phyloP scores from a whole-genome alignment of 768 basidiomycete species.

The Trametes villosa region DNA sequence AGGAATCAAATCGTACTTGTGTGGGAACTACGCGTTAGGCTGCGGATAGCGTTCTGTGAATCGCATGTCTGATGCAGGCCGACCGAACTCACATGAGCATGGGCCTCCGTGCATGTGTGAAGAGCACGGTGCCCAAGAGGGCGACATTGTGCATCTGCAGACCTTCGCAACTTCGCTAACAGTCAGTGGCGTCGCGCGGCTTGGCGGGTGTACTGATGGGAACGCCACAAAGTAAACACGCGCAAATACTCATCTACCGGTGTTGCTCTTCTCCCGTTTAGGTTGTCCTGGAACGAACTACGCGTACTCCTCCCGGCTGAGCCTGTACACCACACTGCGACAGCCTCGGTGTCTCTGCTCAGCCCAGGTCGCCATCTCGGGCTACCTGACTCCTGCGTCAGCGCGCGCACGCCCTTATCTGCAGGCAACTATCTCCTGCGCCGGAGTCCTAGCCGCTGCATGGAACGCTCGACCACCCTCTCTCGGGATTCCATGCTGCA shows the following conservation, averaged over 20 bases:
- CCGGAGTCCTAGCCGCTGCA: not conserved
- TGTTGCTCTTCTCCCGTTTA: constrained; percentile 1
- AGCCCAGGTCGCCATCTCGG: not conserved
- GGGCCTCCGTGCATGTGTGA: not conserved
- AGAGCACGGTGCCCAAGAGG: not conserved
- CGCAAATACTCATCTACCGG: constrained; percentile 11
- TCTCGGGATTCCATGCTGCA: not conserved
- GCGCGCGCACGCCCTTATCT: not conserved
- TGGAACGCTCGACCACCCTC: not conserved
- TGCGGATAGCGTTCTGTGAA: not conserved
- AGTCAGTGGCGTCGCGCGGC: constrained; percentile 19
- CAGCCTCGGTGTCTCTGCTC: not conserved
- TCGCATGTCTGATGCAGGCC: not conserved
- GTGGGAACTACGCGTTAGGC: not conserved
- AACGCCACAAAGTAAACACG: constrained; percentile 16
- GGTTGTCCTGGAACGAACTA: constrained; percentile 14
- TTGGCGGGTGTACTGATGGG: not conserved
- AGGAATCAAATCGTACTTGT: not conserved
- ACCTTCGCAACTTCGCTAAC: constrained; percentile 17
- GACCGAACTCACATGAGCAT: not conserved
- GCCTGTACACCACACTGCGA: not conserved
- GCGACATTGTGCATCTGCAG: not conserved
- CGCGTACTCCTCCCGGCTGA: not conserved
- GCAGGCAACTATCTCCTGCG: not conserved
- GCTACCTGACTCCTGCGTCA: not conserved